A percentile compares a stretch with the other conserved stretches of the same genome.
phyloP scores from a whole-genome alignment of 495 filamentous ascomycete species.

The Neurospora terricola region DNA sequence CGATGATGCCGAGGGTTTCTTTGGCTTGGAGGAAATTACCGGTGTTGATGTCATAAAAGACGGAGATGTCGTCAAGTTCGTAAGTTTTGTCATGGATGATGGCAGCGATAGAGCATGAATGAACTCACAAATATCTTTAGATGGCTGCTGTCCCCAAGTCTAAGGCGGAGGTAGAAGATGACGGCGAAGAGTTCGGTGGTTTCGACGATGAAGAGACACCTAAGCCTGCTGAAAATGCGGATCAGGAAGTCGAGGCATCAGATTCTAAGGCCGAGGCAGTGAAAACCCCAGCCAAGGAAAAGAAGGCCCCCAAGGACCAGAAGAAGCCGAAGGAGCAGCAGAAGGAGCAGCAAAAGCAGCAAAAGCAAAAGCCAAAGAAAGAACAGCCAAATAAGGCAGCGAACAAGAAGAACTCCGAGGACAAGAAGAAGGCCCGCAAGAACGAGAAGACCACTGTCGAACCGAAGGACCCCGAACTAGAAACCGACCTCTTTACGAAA shows the following conservation, averaged over 20 bases:
- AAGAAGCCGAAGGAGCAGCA: slow-evolving; percentile 8
- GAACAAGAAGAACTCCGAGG: slow-evolving; percentile 19
- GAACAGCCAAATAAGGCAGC: slow-evolving; percentile 10
- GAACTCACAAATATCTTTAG: slow-evolving; percentile 1
- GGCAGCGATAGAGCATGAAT: slow-evolving; percentile 6
- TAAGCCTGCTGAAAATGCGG: neutral
- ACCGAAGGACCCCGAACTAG: slow-evolving; percentile 23
- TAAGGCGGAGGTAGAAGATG: slow-evolving; percentile 9
- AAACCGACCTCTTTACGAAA: slow-evolving; percentile 31
- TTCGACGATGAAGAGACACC: slow-evolving; percentile 33
- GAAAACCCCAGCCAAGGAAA: slow-evolving; percentile 3
- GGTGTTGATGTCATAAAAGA: slow-evolving; percentile 71
- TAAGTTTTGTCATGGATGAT: slow-evolving; percentile 23
- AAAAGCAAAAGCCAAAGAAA: slow-evolving; percentile 12
- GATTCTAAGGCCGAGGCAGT: neutral
- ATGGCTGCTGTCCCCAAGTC: slow-evolving; percentile 10
- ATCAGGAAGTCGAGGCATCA: neutral
- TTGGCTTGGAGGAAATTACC: slow-evolving; percentile 84
- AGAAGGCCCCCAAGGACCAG: slow-evolving; percentile 4
- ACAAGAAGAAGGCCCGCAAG: slow-evolving; percentile 8
- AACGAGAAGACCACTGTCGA: slow-evolving; percentile 11
- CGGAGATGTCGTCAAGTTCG: slow-evolving; percentile 42
- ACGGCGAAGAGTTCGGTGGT: slow-evolving; percentile 42
- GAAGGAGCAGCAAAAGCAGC: slow-evolving; percentile 24
- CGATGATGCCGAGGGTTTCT: slow-evolving; percentile 91